phyloP scores from a whole-genome alignment of 306 rosid genomes.

The Quillaja saponaria region DNA sequence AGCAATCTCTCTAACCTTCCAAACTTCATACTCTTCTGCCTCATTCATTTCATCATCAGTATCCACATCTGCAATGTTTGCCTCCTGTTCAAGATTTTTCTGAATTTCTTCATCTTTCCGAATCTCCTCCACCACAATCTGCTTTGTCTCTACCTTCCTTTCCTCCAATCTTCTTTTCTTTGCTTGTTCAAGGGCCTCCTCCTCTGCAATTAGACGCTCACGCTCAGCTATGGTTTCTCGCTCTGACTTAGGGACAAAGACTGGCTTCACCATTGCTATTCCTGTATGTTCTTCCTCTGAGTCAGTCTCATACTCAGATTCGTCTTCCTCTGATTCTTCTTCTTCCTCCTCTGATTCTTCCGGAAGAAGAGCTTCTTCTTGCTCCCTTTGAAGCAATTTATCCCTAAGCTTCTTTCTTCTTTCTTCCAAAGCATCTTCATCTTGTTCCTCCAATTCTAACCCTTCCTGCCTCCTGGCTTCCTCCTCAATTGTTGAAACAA shows the following conservation, averaged over 20 bases:
- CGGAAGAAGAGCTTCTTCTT: conserved; percentile 67
- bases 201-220: conserved; percentile 90
- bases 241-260: conserved; percentile 90
- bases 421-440: conserved; percentile 75
- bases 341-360: conserved; percentile 80
- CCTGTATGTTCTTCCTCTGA: conserved; percentile 85
- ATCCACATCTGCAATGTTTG: conserved; percentile 85
- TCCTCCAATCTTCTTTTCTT: conserved; percentile 76
- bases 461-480: conserved; percentile 87
- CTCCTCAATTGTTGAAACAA: conserved; percentile 86
- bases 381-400: conserved; percentile 78
- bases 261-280: conserved; percentile 91
- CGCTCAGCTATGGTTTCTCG: conserved; percentile 94
- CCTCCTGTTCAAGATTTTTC: conserved; percentile 82
- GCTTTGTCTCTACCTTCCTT: conserved; percentile 82
- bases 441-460: conserved; percentile 77
- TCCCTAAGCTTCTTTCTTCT: conserved; percentile 73
- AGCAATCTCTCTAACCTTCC: conserved; percentile 91
- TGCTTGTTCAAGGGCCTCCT: conserved; percentile 70
- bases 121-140: conserved; percentile 91
- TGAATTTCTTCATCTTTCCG: conserved; percentile 84
- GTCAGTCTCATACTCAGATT: conserved; percentile 89
- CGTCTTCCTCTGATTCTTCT: conserved; percentile 81
- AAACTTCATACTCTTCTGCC: conserved; percentile 95
- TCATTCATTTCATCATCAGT: conserved; percentile 94